Base-by-base conservation (phyloP, 331 rosid species). In the Malus hybrid region DNA sequence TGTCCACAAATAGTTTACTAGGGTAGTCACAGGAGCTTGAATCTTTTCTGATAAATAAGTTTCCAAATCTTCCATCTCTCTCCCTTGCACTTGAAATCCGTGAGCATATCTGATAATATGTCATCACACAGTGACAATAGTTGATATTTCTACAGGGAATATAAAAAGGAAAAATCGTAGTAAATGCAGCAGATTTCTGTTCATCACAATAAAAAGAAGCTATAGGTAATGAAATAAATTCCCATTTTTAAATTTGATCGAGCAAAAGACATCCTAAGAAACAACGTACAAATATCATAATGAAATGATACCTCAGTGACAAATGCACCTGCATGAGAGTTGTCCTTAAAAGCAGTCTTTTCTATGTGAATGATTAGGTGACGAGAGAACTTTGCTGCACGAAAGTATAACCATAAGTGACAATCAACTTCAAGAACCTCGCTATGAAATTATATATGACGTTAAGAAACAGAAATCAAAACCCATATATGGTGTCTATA, bases 311-410 rank as follows among this genome's bases (percentile, higher is more conserved):
- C 98, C 93, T 93, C 98, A 20, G 88, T 87, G 82, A 91, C 95
- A 88, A 93, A 93, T 75, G 88, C 96, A 22, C 98, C 98, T 12
- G 86, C 96, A 73, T 93, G 98, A 67, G 88, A 86, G 86, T 93
- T 93, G 75, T 93, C 97, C 93, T 91, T 93, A 82, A 93, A 93
- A 80, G 96, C 93, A 39, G 83, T 73, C 80, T 85, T 87, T 55
- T 92, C 95, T 76, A 93, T 84, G 73, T 85, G 88, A 62, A 93
- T 76, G 75, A 91, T 87, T 80, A 91, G 75, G 83, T 93, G 98
- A 33, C 97, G 95, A 72, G 97, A 93, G 84, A 93, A 93, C 87
- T 92, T 92, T 27, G 77, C 97, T 92, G 86, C 90, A 85, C 28
- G 46, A 31, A n/a, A 42, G 59, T 56, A 70, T n/a, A 64, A 32